Evolutionary conservation across 2,329 filamentous ascomycete genomes (phyloP).

Genomic region (Ophiostoma ulmi): DNA sequence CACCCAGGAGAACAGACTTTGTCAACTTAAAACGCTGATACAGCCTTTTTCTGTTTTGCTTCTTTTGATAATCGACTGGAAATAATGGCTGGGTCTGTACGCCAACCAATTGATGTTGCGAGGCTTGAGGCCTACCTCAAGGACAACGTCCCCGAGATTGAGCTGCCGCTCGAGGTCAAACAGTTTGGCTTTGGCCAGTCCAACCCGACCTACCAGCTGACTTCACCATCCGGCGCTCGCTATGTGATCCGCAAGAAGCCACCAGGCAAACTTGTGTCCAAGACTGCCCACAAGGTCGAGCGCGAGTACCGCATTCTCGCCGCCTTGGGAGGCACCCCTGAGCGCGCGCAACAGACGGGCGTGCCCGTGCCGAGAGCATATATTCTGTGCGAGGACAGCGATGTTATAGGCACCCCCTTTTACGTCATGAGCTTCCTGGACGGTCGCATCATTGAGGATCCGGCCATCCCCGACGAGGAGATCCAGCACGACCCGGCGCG

Average conservation of each 20-base stretch:
- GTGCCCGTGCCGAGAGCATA: slow-evolving; percentile 82
- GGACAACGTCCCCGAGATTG: slow-evolving; percentile 74
- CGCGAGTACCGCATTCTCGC: slow-evolving; percentile 89
- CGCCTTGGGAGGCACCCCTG: slow-evolving; percentile 55
- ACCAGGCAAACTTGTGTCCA: slow-evolving; percentile 85
- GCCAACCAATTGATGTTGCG: slow-evolving; percentile 82
- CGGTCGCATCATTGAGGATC: slow-evolving; percentile 88
- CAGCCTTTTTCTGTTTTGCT: too few relatives aligned
- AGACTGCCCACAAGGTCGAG: slow-evolving; percentile 93
- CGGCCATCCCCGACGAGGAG: slow-evolving; percentile 65
- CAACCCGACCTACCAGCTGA: slow-evolving; percentile 94
- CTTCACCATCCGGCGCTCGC: slow-evolving; percentile 59
- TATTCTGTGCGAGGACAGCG: slow-evolving; percentile 77
- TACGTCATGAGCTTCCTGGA: slow-evolving; percentile 97
- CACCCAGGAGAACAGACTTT: neutral
- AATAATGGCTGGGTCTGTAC: slow-evolving; percentile 74
- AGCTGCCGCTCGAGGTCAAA: slow-evolving; percentile 78
- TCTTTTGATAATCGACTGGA: neutral
- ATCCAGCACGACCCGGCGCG: slow-evolving; percentile 31
- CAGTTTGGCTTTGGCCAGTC: slow-evolving; percentile 98
- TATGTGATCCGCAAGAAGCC: slow-evolving; percentile 98
- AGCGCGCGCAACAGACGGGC: slow-evolving; percentile 47
- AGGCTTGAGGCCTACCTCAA: slow-evolving; percentile 75
- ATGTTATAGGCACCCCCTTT: slow-evolving; percentile 81
- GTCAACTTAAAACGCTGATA: neutral